Conservation (phyloP, 176 grass and related monocot genomes). For the Musa acuminata region DNA sequence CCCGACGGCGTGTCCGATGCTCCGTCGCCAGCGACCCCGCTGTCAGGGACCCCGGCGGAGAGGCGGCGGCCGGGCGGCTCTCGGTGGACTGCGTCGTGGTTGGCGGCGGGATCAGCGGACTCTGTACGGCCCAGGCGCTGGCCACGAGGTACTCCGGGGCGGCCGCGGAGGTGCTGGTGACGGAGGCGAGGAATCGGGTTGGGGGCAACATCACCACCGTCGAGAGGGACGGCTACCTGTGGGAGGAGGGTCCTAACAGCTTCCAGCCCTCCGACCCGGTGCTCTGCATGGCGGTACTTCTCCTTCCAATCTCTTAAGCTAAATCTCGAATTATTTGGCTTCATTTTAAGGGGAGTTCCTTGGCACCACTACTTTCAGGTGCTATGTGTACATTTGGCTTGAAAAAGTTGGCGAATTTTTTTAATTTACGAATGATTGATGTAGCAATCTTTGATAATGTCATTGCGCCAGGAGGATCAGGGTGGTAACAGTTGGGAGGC, state of each 20-base stretch:
- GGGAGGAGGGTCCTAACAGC: slow-evolving; percentile 94
- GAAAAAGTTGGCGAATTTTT: too few species aligned
- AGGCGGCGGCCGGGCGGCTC: slow-evolving; percentile 24
- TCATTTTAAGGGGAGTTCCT: not conserved
- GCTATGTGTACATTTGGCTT: not conserved
- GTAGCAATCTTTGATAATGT: too few species aligned
- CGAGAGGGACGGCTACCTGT: slow-evolving; percentile 63
- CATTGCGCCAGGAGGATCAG: too few species aligned
- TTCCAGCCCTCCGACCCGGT: slow-evolving; percentile 90
- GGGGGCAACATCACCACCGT: slow-evolving; percentile 91
- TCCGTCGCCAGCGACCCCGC: slow-evolving; percentile 2
- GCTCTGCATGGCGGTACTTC: slow-evolving; percentile 59
- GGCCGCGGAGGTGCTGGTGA: slow-evolving; percentile 49
- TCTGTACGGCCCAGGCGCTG: slow-evolving; percentile 85
- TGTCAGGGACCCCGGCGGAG: slow-evolving; percentile 3
- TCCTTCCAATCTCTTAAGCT: not conserved
- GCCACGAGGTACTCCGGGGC: slow-evolving; percentile 37
- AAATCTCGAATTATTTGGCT: not conserved
- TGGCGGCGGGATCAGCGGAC: slow-evolving; percentile 74
- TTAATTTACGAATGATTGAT: too few species aligned
- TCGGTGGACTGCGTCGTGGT: slow-evolving; percentile 76
- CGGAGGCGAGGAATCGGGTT: slow-evolving; percentile 54
- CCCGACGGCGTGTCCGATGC: not conserved
- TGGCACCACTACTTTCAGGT: not conserved
- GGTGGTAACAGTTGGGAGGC: too few species aligned